Conservation (phyloP, 345 rosid species). For the Populus pruinosa region DNA sequence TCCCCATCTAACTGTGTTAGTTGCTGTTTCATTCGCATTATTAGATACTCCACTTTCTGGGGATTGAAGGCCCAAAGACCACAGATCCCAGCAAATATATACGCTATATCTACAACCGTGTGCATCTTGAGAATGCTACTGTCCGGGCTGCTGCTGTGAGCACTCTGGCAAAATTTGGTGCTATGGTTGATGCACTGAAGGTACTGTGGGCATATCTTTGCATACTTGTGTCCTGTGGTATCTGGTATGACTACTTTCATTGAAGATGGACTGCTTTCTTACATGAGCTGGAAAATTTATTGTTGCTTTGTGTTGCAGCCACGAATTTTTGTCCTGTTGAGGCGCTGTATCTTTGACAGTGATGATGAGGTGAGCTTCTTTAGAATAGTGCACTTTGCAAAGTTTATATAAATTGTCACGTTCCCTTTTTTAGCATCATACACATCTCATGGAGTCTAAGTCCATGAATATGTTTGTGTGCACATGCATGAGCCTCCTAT, state of each 20-base stretch:
- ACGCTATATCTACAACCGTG: conserved; percentile 92
- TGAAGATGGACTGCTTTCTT: background rate
- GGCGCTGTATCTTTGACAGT: conserved; percentile 86
- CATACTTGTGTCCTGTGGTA: background rate
- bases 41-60: conserved; percentile 97
- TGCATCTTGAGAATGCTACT: conserved; percentile 97
- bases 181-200: conserved; percentile 85
- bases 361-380: conserved; percentile 88
- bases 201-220: conserved; percentile 26
- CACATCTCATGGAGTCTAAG: background rate
- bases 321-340: conserved; percentile 73
- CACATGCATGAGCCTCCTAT: background rate
- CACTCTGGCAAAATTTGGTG: conserved; percentile 95
- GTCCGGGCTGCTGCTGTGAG: conserved; percentile 96
- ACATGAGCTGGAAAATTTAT: conserved; percentile 6
- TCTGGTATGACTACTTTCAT: background rate
- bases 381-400: background rate
- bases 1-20: background rate
- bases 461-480: background rate
- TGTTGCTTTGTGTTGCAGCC: conserved; percentile 52
- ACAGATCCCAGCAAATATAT: conserved; percentile 94
- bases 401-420: background rate
- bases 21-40: conserved; percentile 6
- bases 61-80: conserved; percentile 93
- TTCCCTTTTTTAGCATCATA: background rate